phyloP scores from a whole-genome alignment of 2,329 filamentous ascomycete species.

The Aspergillus sp. region DNA sequence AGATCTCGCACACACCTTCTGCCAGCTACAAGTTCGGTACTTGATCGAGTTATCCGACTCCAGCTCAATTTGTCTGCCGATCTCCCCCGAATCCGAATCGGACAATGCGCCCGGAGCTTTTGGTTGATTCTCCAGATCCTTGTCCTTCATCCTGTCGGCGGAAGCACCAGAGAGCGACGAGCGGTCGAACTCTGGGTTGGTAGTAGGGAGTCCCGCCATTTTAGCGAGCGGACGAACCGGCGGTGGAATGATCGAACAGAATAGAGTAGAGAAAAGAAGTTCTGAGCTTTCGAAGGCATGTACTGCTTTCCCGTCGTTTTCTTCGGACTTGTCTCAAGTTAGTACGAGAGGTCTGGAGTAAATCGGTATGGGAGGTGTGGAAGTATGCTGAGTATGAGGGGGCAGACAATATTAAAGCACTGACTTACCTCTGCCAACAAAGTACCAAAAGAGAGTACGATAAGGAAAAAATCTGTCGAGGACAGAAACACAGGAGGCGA shows the following conservation, averaged over 20 bases:
- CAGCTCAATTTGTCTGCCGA: constrained; percentile 69
- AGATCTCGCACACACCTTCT: constrained; percentile 60
- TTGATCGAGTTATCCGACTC: constrained; percentile 80
- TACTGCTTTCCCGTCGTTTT: constrained; percentile 21
- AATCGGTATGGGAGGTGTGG: not conserved
- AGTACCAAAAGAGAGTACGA: constrained; percentile 11
- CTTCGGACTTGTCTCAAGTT: not conserved
- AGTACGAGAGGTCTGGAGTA: not conserved
- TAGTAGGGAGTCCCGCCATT: constrained; percentile 37
- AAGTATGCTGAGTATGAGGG: not conserved
- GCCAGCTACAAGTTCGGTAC: constrained; percentile 92
- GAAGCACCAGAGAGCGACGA: constrained; percentile 24
- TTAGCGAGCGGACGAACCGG: constrained; percentile 37
- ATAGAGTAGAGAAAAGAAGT: constrained; percentile 22
- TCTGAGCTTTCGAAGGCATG: constrained; percentile 35
- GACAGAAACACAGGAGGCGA: not conserved
- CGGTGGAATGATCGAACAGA: constrained; percentile 32
- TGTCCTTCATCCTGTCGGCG: constrained; percentile 32
- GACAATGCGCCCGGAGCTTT: constrained; percentile 26
- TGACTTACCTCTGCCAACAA: constrained; percentile 1
- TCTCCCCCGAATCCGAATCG: constrained; percentile 44
- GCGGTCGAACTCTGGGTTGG: constrained; percentile 18
- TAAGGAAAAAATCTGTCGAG: not conserved
- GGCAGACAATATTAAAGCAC: not conserved
- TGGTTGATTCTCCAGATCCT: constrained; percentile 32